These are phyloP conservation scores for Dictyostelium capitatum DNA, from an alignment of 78 protist species.

Conservation along the genomic window DNA sequence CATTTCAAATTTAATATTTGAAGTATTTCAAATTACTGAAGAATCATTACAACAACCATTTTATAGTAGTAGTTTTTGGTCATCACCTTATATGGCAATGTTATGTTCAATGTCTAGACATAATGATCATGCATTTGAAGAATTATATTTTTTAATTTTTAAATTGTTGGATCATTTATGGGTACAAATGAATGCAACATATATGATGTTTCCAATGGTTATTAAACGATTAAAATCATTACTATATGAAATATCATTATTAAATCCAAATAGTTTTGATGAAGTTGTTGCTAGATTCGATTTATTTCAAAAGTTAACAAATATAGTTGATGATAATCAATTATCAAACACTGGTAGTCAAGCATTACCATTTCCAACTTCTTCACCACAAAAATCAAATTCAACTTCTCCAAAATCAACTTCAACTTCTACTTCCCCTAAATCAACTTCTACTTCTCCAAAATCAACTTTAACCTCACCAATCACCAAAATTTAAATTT, in stretches of 20 bases:
- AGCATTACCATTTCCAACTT: background rate
- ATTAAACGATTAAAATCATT: conserved; percentile 31
- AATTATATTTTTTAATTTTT: conserved; percentile 38
- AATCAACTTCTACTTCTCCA: background rate
- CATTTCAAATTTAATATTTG: conserved; percentile 52
- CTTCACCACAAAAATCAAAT: background rate
- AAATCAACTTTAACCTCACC: background rate
- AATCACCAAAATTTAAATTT: background rate
- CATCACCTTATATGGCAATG: conserved; percentile 45
- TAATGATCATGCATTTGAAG: conserved; percentile 59
- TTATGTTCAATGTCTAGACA: conserved; percentile 71
- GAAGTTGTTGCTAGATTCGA: conserved; percentile 69
- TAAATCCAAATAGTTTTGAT: conserved; percentile 55
- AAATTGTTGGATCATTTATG: conserved; percentile 61
- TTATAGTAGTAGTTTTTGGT: conserved; percentile 40
- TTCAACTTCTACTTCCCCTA: background rate
- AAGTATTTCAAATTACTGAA: conserved; percentile 42
- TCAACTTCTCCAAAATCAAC: background rate
- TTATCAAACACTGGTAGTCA: background rate
- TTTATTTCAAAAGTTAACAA: conserved; percentile 27
- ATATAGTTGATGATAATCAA: background rate
- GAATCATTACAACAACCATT: conserved; percentile 71
- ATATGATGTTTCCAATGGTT: conserved; percentile 71
- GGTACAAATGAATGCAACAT: conserved; percentile 72
- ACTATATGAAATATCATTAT: conserved; percentile 25